Evolutionary conservation across 768 basidiomycete species (phyloP), one percentile per base, ranked within the genome.

Genomic region (Macrolepiota fuliginosa): DNA sequence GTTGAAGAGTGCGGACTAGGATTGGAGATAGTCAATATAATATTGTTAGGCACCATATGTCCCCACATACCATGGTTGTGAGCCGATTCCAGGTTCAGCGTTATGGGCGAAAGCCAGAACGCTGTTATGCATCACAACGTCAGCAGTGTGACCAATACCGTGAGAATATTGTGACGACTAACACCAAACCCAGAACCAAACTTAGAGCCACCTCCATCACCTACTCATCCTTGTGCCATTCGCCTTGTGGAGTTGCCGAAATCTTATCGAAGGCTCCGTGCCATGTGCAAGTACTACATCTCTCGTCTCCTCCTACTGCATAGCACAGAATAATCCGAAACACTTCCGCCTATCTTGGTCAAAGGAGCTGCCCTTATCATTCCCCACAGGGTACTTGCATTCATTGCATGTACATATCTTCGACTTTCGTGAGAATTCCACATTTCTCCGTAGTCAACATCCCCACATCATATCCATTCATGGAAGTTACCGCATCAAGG

Each of bases 1-100:
- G 77, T 98, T 96, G 87, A 98, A 98, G 24, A 99, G 83, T 1
- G 97, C 97, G 29, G 96, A 96, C 82, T 82, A 55, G 3, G 42
- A 57, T 24, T 47, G 49, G 46, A 25, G 1, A n/a, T 9, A 54
- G 53, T 22, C 27, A 45, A 35, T 0, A 24, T 54, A 7, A 12
- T 12, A 24, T 15, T 24, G n/a, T 25, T 12, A 29, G 37, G n/a
- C 9, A 19, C 19, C 5, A 1, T 3, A 39, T 32, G 15, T n/a
- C 37, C 22, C 10, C 25, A 56, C 53, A 36, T 45, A 60, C 58
- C 58, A 60, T 63, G 58, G 24, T 57, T 32, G 46, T n/a, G 22
- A 37, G 46, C 37, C 13, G 25, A 29, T 17, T 27, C 22, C 13
- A 52, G 39, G 46, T n/a, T 10, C n/a, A 24, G 3, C 4, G 37